Percentiles rank a stretch among this genome's conserved stretches.
These are phyloP conservation scores for Sclerotinia minor DNA, from an alignment of 2,329 filamentous ascomycete species.

Conservation along the genomic window DNA sequence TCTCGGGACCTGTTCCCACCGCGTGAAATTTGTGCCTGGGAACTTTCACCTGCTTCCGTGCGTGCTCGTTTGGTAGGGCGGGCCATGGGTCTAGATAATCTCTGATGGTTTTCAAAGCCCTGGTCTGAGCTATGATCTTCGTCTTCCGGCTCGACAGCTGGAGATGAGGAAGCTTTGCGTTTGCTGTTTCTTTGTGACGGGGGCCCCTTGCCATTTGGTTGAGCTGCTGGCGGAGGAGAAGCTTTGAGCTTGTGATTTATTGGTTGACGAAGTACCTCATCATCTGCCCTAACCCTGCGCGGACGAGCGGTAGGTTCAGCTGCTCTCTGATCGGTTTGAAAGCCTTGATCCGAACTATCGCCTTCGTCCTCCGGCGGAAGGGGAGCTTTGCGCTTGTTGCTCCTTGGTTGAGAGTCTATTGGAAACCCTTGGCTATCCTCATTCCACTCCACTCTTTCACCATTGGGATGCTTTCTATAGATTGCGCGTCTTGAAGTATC, in stretches of 20 bases:
- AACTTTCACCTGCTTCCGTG: not conserved
- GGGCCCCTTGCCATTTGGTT: no score
- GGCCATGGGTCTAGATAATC: slow-evolving; percentile 10
- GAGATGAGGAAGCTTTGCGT: not conserved
- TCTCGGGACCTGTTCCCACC: not conserved
- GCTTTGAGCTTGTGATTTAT: not conserved
- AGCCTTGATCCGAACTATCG: slow-evolving; percentile 32
- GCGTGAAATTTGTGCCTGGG: not conserved
- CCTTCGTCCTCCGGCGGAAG: not conserved
- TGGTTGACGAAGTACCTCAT: no score
- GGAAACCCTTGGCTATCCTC: slow-evolving; percentile 21
- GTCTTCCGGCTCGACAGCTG: not conserved
- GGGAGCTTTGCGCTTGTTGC: slow-evolving; percentile 23
- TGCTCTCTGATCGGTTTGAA: slow-evolving; percentile 34
- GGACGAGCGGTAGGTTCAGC: not conserved
- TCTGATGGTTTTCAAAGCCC: slow-evolving; percentile 34
- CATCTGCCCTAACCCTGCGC: not conserved
- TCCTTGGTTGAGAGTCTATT: not conserved
- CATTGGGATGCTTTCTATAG: slow-evolving; percentile 7
- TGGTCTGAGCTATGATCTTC: slow-evolving; percentile 29
- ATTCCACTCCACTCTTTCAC: not conserved
- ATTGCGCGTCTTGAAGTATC: not conserved
- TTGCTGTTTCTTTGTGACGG: not conserved
- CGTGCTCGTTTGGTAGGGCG: not conserved
- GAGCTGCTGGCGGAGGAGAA: not conserved